Evolutionary conservation across 345 rosid genomes (phyloP).

Genomic region (Sonneratia caseolaris): DNA sequence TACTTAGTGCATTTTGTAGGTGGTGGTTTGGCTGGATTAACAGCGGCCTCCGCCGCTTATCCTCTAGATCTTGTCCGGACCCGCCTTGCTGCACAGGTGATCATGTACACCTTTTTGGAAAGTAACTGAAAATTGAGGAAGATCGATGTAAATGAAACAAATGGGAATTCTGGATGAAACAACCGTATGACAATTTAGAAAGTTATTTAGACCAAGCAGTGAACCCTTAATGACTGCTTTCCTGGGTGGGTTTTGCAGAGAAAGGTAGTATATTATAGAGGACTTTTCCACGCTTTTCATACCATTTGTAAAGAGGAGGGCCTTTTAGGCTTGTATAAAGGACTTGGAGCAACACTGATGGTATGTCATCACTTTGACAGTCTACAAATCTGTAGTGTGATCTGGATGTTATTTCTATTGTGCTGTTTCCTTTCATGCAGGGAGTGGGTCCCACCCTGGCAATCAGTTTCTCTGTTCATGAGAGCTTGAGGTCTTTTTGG

Average conservation of each 20-base stretch:
- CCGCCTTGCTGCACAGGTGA: constrained; percentile 94
- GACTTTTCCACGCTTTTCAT: constrained; percentile 59
- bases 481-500: constrained; percentile 64
- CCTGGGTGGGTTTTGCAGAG: constrained; percentile 37
- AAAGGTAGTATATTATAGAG: constrained; percentile 67
- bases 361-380: constrained; percentile 26
- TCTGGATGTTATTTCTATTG: not conserved
- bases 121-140: not conserved
- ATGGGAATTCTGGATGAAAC: not conserved
- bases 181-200: not conserved
- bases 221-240: not conserved
- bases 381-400: constrained; percentile 6
- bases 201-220: not conserved
- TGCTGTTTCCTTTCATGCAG: constrained; percentile 26
- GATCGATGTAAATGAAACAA: not conserved
- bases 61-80: constrained; percentile 97
- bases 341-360: constrained; percentile 93
- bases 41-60: constrained; percentile 85
- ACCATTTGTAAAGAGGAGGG: constrained; percentile 88
- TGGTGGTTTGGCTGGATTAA: constrained; percentile 92
- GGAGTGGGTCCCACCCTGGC: constrained; percentile 94
- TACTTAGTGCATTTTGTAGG: constrained; percentile 56
- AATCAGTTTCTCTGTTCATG: constrained; percentile 75
- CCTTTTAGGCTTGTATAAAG: constrained; percentile 75
- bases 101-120: not conserved